Percentiles rank a stretch among this genome's conserved stretches.
phyloP scores from a whole-genome alignment of 352 stramenopile genomes.

The Pythium oligandrum region DNA sequence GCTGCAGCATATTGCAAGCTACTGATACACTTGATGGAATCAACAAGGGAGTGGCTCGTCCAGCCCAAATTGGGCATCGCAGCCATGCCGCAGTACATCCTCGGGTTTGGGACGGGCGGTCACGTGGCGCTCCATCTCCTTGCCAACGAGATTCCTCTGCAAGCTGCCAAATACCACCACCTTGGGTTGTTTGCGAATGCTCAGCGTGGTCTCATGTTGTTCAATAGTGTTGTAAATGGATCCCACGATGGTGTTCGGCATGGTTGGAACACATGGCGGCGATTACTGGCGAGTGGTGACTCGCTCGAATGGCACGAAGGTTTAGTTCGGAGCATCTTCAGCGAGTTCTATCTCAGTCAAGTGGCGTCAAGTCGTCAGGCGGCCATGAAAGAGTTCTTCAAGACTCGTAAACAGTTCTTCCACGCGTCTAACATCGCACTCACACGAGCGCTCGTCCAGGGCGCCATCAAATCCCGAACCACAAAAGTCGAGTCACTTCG shows the following conservation, averaged over 20 bases:
- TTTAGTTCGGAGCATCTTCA: constrained; percentile 39
- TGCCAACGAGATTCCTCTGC: constrained; percentile 35
- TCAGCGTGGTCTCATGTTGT: constrained; percentile 45
- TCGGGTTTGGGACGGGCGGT: constrained; percentile 57
- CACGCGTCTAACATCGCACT: constrained; percentile 25
- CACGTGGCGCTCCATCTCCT: constrained; percentile 47
- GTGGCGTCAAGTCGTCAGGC: constrained; percentile 31
- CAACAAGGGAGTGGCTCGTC: constrained; percentile 60
- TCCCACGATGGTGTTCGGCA: constrained; percentile 1
- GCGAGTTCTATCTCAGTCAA: constrained; percentile 59
- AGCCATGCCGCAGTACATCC: constrained; percentile 56
- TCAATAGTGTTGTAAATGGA: constrained; percentile 29
- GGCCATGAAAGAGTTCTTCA: constrained; percentile 51
- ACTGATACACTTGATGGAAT: constrained; percentile 43
- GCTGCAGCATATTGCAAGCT: constrained; percentile 40
- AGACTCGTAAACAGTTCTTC: constrained; percentile 39
- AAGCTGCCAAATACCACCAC: constrained; percentile 2
- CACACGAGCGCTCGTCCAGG: constrained; percentile 34
- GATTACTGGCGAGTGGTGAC: constrained; percentile 9
- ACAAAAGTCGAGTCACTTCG: constrained; percentile 10
- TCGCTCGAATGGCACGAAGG: constrained; percentile 47
- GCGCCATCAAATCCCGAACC: constrained; percentile 39
- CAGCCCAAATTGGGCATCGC: constrained; percentile 65
- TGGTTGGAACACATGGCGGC: constrained; percentile 14
- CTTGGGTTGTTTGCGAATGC: constrained; percentile 38